These are phyloP conservation scores for Alternaria rosae DNA, from an alignment of 2,329 filamentous ascomycete species.

Conservation along the genomic window DNA sequence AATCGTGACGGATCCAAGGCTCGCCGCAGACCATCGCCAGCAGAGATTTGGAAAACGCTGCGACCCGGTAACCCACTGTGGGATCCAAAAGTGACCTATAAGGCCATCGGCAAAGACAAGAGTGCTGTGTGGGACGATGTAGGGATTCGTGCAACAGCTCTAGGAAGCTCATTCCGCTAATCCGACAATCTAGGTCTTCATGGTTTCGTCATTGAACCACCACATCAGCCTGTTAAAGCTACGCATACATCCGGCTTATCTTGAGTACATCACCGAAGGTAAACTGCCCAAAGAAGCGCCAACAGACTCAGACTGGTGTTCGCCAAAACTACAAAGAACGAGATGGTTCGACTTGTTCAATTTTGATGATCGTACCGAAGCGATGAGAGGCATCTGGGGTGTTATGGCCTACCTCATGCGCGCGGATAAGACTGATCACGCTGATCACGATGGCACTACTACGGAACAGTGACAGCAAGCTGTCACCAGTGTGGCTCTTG, in stretches of 20 bases:
- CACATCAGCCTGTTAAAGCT: conserved; percentile 67
- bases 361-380: conserved; percentile 61
- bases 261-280: conserved; percentile 62
- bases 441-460: conserved; percentile 4
- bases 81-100: conserved; percentile 64
- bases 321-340: conserved; percentile 62
- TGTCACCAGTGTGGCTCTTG: background rate
- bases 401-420: conserved; percentile 62
- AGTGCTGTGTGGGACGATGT: conserved; percentile 62
- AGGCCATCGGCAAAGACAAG: conserved; percentile 62
- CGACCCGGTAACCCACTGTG: conserved; percentile 60
- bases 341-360: conserved; percentile 67
- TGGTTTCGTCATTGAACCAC: conserved; percentile 69
- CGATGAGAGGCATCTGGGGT: conserved; percentile 65
- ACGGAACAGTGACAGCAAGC: conserved; percentile 8
- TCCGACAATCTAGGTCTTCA: conserved; percentile 60
- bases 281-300: conserved; percentile 33
- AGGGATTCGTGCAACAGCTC: conserved; percentile 32
- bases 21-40: conserved; percentile 54
- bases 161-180: conserved; percentile 16
- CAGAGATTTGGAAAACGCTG: conserved; percentile 62
- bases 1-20: conserved; percentile 38
- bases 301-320: conserved; percentile 55
- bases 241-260: conserved; percentile 63
- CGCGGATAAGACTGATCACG: conserved; percentile 10